phyloP scores from a whole-genome alignment of 768 basidiomycete genomes.

The Auriscalpium orientale region DNA sequence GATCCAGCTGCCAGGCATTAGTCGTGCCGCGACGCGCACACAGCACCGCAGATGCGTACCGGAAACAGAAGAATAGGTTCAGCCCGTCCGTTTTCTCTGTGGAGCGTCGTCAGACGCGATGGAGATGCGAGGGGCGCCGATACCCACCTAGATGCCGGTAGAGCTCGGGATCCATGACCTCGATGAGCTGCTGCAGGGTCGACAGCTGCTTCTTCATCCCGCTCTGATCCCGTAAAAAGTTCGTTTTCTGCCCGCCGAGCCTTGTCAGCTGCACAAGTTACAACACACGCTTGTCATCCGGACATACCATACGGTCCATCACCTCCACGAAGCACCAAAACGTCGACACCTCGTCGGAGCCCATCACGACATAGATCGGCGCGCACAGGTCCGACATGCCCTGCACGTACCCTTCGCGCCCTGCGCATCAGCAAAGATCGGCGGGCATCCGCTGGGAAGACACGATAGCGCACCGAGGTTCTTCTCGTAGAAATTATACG shows the following conservation, averaged over 20 bases:
- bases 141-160: constrained; percentile 78
- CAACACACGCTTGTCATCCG: neutral
- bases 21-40: neutral
- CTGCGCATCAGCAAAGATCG: constrained; percentile 14
- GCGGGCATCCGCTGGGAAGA: neutral
- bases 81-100: constrained; percentile 81
- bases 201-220: constrained; percentile 95
- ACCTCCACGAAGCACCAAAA: constrained; percentile 96
- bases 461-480: constrained; percentile 58
- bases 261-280: neutral
- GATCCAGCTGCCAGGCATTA: constrained; percentile 57
- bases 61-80: constrained; percentile 97
- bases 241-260: constrained; percentile 59
- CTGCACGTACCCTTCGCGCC: constrained; percentile 81
- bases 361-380: constrained; percentile 88
- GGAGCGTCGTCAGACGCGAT: neutral
- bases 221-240: constrained; percentile 93
- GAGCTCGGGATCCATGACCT: constrained; percentile 92
- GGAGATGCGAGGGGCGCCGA: neutral
- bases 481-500: constrained; percentile 86
- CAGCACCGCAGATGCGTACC: constrained; percentile 39
- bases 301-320: constrained; percentile 89
- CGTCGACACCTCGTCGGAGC: constrained; percentile 79
- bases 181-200: constrained; percentile 83
- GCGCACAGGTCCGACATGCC: constrained; percentile 97